Evolutionary conservation across 495 filamentous ascomycete species (phyloP), one percentile per base, ranked within the genome.

Genomic region (Tetracladium marchalianum): DNA sequence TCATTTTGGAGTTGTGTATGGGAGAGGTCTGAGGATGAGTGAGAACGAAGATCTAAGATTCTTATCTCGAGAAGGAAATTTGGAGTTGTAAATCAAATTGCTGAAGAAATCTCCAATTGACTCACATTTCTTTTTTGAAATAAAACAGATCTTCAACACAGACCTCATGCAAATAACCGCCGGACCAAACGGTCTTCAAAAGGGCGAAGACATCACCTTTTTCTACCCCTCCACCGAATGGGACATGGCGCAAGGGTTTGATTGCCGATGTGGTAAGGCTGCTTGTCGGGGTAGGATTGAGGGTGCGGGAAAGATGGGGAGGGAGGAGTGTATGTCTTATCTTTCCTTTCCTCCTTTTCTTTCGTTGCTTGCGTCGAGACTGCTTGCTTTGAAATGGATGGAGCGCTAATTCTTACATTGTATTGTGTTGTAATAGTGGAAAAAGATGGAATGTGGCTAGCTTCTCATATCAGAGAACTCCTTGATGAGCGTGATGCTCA

Each of bases 211-310:
- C 45, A 61, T 87, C 36, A 87, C 82, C 45, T 87, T 85, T 69
- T 88, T 88, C 66, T 88, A 88, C 58, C 84, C 84, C 6, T 81
- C 75, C 44, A 81, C 81, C 4, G 84, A 88, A 62, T 88, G 80
- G 80, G 55, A 72, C 47, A 87, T 87, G 82, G 77, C 77, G 36
- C 81, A 87, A 64, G 66, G 77, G 13, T 88, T 88, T 53, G 64
- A 76, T 48, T 88, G 84, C 57, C 64, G 61, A 33, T 88, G 84
- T 58, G 72, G 73, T 8, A 66, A 57, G 17, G 55, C 61, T 0
- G 54, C 58, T 34, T 82, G 78, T 56, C 64, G 63, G 47, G 75
- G 73, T 11, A 59, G 52, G 43, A 75, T 80, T 43, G 54, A 53
- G 31, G 78, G 78, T n/a, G 77, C 77, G 13, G 62, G 62, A 46